A percentile compares a stretch with the other conserved stretches of the same genome.
Evolutionary conservation across 2,329 filamentous ascomycete genomes (phyloP).

Genomic region (Septoria petroselini): DNA sequence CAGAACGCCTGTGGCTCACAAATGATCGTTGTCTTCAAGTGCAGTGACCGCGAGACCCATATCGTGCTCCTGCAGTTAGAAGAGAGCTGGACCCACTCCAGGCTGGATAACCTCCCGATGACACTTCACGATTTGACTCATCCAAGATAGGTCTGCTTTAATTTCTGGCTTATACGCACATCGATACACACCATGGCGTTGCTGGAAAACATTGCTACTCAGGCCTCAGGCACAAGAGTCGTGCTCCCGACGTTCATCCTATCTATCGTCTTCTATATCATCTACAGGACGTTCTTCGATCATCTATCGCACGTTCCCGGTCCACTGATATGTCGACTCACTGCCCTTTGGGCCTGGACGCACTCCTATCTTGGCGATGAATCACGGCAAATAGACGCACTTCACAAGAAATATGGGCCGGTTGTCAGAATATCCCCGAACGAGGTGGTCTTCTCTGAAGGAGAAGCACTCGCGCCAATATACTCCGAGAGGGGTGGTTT

Average conservation of each 20-base stretch:
- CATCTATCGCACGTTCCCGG: constrained; percentile 38
- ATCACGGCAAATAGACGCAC: constrained; percentile 26
- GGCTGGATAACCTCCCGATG: no score
- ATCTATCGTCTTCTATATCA: constrained; percentile 13
- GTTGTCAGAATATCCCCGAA: constrained; percentile 71
- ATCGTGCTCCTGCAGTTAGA: no score
- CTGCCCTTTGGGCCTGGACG: constrained; percentile 31
- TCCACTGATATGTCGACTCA: constrained; percentile 32
- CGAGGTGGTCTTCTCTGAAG: constrained; percentile 53
- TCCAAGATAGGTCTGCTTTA: not conserved
- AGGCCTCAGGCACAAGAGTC: not conserved
- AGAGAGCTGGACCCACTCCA: no score
- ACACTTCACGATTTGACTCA: not conserved
- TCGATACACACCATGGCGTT: not conserved
- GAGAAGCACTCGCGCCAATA: constrained; percentile 48
- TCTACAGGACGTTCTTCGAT: constrained; percentile 38
- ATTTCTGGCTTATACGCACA: not conserved
- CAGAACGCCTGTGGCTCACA: no score
- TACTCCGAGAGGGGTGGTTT: constrained; percentile 55
- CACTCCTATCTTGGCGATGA: constrained; percentile 35
- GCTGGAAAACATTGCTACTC: not conserved
- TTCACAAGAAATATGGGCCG: constrained; percentile 65
- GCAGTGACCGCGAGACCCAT: no score
- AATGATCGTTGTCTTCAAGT: no score
- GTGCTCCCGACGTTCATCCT: not conserved